phyloP scores from a whole-genome alignment of 768 basidiomycete species.

The Suillus luteus region DNA sequence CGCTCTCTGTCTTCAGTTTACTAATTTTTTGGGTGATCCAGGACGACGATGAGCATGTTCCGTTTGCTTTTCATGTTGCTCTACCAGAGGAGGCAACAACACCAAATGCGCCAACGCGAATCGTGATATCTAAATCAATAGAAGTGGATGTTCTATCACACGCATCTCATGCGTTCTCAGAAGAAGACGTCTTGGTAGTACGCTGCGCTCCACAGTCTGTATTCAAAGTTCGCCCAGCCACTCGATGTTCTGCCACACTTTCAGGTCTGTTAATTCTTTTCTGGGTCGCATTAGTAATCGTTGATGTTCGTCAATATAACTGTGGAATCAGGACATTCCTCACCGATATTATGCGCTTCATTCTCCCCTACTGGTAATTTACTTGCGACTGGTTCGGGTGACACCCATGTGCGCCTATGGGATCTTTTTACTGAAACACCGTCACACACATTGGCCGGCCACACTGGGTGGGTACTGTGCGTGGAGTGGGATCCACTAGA shows the following conservation, averaged over 20 bases:
- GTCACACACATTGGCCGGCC: conserved; percentile 82
- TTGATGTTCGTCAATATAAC: conserved; percentile 13
- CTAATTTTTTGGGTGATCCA: conserved; percentile 6
- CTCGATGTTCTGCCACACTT: conserved; percentile 90
- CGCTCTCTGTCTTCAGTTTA: not conserved
- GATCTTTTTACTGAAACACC: conserved; percentile 92
- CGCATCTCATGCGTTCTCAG: conserved; percentile 69
- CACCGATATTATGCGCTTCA: conserved; percentile 91
- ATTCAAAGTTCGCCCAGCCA: conserved; percentile 91
- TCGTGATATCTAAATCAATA: conserved; percentile 84
- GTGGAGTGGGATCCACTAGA: conserved; percentile 98
- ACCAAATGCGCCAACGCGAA: conserved; percentile 62
- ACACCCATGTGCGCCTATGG: conserved; percentile 92
- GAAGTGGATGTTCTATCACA: conserved; percentile 78
- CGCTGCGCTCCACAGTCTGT: conserved; percentile 95
- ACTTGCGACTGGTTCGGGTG: conserved; percentile 94
- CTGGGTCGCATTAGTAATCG: conserved; percentile 12
- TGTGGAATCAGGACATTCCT: conserved; percentile 69
- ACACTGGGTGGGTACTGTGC: conserved; percentile 95
- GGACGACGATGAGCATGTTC: conserved; percentile 81
- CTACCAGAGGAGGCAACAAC: conserved; percentile 59
- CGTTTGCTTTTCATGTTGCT: conserved; percentile 87
- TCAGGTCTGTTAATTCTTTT: conserved; percentile 54
- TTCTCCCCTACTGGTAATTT: conserved; percentile 93
- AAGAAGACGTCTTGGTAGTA: conserved; percentile 86